Evolutionary conservation across 805 yeast genomes (phyloP).

Genomic region (Saturnispora serradocipensis): DNA sequence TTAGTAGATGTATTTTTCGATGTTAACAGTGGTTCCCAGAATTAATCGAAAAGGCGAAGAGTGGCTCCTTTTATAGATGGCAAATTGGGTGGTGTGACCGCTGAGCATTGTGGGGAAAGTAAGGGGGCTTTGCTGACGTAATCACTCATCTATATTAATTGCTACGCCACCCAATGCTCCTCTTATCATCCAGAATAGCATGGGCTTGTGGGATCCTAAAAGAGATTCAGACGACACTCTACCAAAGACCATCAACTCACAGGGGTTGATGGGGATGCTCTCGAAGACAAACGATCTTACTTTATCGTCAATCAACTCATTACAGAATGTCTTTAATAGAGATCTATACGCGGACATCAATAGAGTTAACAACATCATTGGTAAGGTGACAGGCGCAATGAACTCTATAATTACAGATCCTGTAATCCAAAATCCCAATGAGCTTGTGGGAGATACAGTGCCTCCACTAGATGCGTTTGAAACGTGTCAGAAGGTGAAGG

Average conservation of each 20-base stretch:
- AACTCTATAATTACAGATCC: not conserved
- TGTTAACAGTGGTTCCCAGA: not conserved
- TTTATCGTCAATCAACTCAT: constrained; percentile 4
- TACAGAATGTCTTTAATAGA: constrained; percentile 7
- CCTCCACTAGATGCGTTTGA: constrained; percentile 41
- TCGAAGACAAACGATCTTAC: constrained; percentile 15
- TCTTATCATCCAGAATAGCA: not conserved
- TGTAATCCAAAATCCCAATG: constrained; percentile 13
- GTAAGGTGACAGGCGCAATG: constrained; percentile 2
- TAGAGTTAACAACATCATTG: constrained; percentile 2
- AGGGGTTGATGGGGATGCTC: not conserved
- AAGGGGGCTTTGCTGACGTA: not conserved
- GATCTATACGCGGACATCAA: not conserved
- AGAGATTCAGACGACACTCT: not conserved
- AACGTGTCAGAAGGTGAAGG: constrained; percentile 54
- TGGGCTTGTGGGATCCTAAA: constrained; percentile 6
- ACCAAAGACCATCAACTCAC: not conserved
- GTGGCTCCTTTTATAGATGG: not conserved
- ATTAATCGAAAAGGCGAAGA: not conserved
- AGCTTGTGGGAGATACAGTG: constrained; percentile 21
- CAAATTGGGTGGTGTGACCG: not conserved
- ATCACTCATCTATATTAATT: not conserved
- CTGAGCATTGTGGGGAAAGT: not conserved
- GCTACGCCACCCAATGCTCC: not conserved
- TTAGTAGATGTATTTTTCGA: not conserved